Evolutionary conservation across 2,329 filamentous ascomycete species (phyloP).

Genomic region (Trichoderma semiorbis): DNA sequence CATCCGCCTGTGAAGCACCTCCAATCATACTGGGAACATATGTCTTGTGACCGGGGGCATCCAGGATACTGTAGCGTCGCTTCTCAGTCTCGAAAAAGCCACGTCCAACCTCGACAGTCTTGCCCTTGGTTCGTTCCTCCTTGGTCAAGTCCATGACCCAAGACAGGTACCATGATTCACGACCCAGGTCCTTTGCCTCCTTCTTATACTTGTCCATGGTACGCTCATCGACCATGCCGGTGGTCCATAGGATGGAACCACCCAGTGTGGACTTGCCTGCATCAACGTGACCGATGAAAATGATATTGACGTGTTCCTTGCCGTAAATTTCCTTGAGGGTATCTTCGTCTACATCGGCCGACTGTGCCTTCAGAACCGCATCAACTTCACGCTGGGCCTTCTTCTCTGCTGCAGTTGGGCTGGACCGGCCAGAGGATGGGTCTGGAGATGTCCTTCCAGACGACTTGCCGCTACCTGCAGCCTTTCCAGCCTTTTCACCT

Average conservation of each 20-base stretch:
- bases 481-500: slow-evolving; percentile 56
- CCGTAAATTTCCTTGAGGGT: slow-evolving; percentile 94
- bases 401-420: slow-evolving; percentile 62
- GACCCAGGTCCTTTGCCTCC: slow-evolving; percentile 92
- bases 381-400: slow-evolving; percentile 65
- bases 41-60: slow-evolving; percentile 96
- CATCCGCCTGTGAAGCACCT: slow-evolving; percentile 86
- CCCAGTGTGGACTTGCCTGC: slow-evolving; percentile 96
- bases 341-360: slow-evolving; percentile 65
- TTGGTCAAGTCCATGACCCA: slow-evolving; percentile 98
- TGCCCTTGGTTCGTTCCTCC: slow-evolving; percentile 93
- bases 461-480: slow-evolving; percentile 39
- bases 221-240: slow-evolving; percentile 98
- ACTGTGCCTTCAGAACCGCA: slow-evolving; percentile 78
- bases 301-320: slow-evolving; percentile 90
- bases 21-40: slow-evolving; percentile 99
- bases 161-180: slow-evolving; percentile 98
- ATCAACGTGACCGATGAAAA: slow-evolving; percentile 97
- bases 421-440: slow-evolving; percentile 79
- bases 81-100: slow-evolving; percentile 97
- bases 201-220: slow-evolving; percentile 98
- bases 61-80: slow-evolving; percentile 91
- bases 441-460: slow-evolving; percentile 75
- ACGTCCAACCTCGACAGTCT: slow-evolving; percentile 95
- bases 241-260: slow-evolving; percentile 86